Conservation (phyloP, 1,139 yeast species). For the Yamadazyma epiphylla region DNA sequence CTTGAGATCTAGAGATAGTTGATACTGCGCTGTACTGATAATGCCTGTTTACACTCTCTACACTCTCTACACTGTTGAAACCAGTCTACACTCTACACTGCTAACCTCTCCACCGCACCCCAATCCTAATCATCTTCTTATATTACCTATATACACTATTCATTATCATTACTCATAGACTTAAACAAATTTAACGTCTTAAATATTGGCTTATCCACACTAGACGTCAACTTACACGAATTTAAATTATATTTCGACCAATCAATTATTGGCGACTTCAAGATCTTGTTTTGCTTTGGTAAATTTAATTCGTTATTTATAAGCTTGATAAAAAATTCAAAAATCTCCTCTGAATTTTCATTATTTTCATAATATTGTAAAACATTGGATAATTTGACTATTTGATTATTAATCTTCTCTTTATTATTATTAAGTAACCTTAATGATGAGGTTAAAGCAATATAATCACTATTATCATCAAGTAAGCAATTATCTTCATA, state of each 20-base stretch:
- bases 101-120: no score
- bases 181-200: constrained; percentile 25
- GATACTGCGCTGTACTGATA: no score
- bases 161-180: not conserved
- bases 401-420: constrained; percentile 25
- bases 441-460: constrained; percentile 33
- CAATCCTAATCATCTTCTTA: not conserved
- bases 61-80: no score
- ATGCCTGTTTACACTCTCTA: no score
- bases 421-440: constrained; percentile 25
- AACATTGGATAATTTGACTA: constrained; percentile 28
- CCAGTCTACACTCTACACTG: no score
- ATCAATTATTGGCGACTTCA: constrained; percentile 34
- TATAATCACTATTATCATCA: constrained; percentile 35
- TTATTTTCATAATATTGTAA: constrained; percentile 15
- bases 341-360: constrained; percentile 21
- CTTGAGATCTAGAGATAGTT: no score
- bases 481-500: constrained; percentile 13
- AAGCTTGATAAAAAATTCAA: constrained; percentile 26
- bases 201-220: constrained; percentile 21
- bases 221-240: constrained; percentile 2
- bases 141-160: not conserved
- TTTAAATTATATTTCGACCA: constrained; percentile 29
- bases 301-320: constrained; percentile 27
- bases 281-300: constrained; percentile 33